These are phyloP conservation scores for Chaetomium globosum DNA, from an alignment of 2,329 filamentous ascomycete genomes.

Conservation along the genomic window DNA sequence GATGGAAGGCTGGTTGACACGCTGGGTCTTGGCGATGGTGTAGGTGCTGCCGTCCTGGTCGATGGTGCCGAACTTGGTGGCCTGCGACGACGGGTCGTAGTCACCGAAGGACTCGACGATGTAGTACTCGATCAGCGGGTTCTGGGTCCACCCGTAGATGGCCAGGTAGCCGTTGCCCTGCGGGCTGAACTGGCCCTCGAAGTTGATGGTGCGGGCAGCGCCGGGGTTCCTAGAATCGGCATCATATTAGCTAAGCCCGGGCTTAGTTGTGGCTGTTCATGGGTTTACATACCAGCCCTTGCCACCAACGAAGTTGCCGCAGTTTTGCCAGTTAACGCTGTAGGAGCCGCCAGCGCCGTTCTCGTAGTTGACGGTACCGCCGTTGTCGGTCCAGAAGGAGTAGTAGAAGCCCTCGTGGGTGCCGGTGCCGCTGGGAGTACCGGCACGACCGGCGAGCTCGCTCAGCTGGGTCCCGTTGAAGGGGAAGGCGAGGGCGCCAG, in stretches of 20 bases:
- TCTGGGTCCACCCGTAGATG: slow-evolving; percentile 42
- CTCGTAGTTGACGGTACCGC: slow-evolving; percentile 46
- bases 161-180: slow-evolving; percentile 40
- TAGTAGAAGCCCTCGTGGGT: slow-evolving; percentile 49
- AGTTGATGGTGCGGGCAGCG: slow-evolving; percentile 36
- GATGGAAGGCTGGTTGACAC: slow-evolving; percentile 49
- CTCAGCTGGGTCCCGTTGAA: slow-evolving; percentile 29
- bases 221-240: slow-evolving; percentile 44
- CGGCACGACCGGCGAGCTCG: slow-evolving; percentile 25
- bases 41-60: slow-evolving; percentile 42
- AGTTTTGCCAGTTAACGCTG: slow-evolving; percentile 47
- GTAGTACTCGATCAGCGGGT: slow-evolving; percentile 39
- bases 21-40: slow-evolving; percentile 42
- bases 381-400: slow-evolving; percentile 50
- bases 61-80: slow-evolving; percentile 39
- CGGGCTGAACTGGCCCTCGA: slow-evolving; percentile 38
- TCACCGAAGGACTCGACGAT: slow-evolving; percentile 43
- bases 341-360: slow-evolving; percentile 48
- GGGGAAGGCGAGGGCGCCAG: slow-evolving; percentile 24
- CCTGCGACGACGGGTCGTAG: slow-evolving; percentile 46
- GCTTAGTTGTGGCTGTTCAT: too few relatives aligned
- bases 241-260: neutral
- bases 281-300: slow-evolving; percentile 55
- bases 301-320: slow-evolving; percentile 58
- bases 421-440: slow-evolving; percentile 42